phyloP scores from a whole-genome alignment of 2,329 filamentous ascomycete species.

The Trichophyton equinum region DNA sequence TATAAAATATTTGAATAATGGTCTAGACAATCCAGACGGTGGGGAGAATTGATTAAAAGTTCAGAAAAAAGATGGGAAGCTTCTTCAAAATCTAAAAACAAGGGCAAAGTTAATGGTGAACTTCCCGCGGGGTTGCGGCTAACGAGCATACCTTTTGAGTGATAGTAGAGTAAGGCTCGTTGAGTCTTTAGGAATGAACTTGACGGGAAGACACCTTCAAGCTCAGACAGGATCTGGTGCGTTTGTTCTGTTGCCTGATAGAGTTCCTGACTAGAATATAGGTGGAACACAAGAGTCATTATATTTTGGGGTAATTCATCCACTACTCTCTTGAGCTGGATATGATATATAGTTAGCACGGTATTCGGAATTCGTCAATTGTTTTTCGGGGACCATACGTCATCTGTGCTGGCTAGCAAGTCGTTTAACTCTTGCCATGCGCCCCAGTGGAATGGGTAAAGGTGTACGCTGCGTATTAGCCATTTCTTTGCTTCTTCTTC shows the following conservation, averaged over 20 bases:
- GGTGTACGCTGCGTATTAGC: conserved; percentile 75
- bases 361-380: conserved; percentile 6
- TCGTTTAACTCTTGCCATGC: conserved; percentile 88
- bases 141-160: conserved; percentile 51
- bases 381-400: conserved; percentile 43
- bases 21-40: conserved; percentile 76
- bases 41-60: conserved; percentile 52
- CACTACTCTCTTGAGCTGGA: conserved; percentile 57
- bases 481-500: conserved; percentile 73
- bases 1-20: conserved; percentile 97
- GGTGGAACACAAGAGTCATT: conserved; percentile 85
- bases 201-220: conserved; percentile 71
- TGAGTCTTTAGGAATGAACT: conserved; percentile 87
- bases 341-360: not conserved
- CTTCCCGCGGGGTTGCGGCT: not conserved
- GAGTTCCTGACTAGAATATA: conserved; percentile 80
- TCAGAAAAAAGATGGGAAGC: conserved; percentile 53
- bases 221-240: conserved; percentile 60
- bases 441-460: conserved; percentile 93
- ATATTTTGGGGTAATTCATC: conserved; percentile 74
- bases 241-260: conserved; percentile 72
- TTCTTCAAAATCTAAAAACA: conserved; percentile 44
- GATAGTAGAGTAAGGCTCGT: conserved; percentile 76
- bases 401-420: conserved; percentile 65
- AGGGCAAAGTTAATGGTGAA: conserved; percentile 8